Evolutionary conservation across 2,329 filamentous ascomycete species (phyloP).

Genomic region (Epichloe brachyelytri): DNA sequence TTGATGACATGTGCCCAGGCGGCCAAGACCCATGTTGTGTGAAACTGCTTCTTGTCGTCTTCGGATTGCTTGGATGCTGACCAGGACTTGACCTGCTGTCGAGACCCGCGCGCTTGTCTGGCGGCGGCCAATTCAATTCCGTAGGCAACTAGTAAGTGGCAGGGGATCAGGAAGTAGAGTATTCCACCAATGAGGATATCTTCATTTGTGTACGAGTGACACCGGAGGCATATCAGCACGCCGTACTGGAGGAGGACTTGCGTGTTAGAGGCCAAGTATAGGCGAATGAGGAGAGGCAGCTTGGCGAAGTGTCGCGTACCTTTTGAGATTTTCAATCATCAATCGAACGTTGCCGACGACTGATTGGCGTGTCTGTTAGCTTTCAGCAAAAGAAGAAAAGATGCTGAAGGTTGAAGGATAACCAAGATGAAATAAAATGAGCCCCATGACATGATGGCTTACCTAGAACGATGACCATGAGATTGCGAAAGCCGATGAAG

Average conservation of each 20-base stretch:
- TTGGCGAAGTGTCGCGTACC: constrained; percentile 28
- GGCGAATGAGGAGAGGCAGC: neutral
- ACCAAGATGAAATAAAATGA: neutral
- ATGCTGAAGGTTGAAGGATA: no score
- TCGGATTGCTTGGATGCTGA: constrained; percentile 31
- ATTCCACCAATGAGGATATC: constrained; percentile 64
- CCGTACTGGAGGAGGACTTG: constrained; percentile 56
- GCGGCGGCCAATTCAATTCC: constrained; percentile 78
- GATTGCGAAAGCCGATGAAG: constrained; percentile 86
- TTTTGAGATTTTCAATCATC: constrained; percentile 97
- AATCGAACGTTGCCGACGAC: constrained; percentile 88
- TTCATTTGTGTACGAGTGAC: constrained; percentile 72
- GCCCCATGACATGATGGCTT: constrained; percentile 19
- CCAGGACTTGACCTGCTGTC: constrained; percentile 41
- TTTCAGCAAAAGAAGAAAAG: neutral
- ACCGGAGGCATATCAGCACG: constrained; percentile 80
- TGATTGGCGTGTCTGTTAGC: constrained; percentile 18
- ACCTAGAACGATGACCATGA: constrained; percentile 91
- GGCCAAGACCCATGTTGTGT: constrained; percentile 65
- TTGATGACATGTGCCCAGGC: constrained; percentile 75
- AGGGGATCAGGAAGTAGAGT: constrained; percentile 79
- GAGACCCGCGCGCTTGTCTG: constrained; percentile 57
- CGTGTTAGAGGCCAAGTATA: neutral
- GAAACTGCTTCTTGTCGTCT: constrained; percentile 53
- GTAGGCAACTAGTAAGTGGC: constrained; percentile 82